phyloP scores from a whole-genome alignment of 768 basidiomycete species.

The Gymnopilus dilepis region DNA sequence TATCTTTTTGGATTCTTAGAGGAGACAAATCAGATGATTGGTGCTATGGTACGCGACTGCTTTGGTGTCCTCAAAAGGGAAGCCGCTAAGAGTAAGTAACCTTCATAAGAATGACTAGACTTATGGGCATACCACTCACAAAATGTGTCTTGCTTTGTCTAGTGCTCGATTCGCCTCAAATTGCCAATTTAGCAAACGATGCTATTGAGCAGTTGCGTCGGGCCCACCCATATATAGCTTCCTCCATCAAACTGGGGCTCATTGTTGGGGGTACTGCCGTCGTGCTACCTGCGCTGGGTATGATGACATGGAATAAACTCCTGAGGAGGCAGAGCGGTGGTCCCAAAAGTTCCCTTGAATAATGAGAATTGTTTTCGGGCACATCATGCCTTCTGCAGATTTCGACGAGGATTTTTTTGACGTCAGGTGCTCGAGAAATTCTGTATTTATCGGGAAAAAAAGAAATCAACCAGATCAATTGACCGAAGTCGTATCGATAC shows the following conservation, averaged over 20 bases:
- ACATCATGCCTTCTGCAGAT: too few species aligned
- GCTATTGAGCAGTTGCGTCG: conserved; percentile 24
- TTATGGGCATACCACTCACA: background rate
- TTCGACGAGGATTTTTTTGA: too few species aligned
- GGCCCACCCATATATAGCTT: conserved; percentile 33
- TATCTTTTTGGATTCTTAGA: conserved; percentile 1
- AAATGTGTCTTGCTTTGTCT: too few species aligned
- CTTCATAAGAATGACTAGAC: too few species aligned
- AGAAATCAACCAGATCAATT: too few species aligned
- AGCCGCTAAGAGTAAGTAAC: conserved; percentile 26
- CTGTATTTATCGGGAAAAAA: too few species aligned
- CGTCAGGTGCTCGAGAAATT: too few species aligned
- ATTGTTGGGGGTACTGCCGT: conserved; percentile 34
- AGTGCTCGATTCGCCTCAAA: conserved; percentile 15
- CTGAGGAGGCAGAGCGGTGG: background rate
- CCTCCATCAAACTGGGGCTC: conserved; percentile 30
- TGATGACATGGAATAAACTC: conserved; percentile 30
- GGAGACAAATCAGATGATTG: conserved; percentile 7
- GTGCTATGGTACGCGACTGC: background rate
- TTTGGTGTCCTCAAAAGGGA: conserved; percentile 18
- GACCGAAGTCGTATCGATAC: too few species aligned
- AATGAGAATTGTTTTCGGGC: too few species aligned
- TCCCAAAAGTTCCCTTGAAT: background rate
- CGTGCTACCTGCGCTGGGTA: conserved; percentile 31
- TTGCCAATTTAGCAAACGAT: conserved; percentile 18